Base-by-base conservation (phyloP, 805 yeast species). In the Starmera dryadoides region DNA sequence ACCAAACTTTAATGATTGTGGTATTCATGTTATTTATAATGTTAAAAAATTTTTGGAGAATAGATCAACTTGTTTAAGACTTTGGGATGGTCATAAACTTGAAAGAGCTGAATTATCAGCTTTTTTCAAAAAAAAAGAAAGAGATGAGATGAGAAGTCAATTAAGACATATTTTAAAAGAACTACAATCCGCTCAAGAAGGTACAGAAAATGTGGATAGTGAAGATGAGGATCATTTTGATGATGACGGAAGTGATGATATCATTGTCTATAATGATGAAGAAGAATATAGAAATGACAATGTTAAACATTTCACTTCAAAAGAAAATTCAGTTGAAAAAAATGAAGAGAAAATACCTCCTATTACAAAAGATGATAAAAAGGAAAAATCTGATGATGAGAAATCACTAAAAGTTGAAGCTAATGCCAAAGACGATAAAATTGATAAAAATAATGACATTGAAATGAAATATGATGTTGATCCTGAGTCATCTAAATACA, bases 1-100 rank as follows among this genome's bases (percentile, higher is more conserved):
- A 54, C 78, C 79, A 23, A 93, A 93, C 56, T 79, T 81, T 62
- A 86, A 88, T 55, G 98, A 93, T 57, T 93, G 98, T 64, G 98
- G 98, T 2, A 77, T 93, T 17, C 96, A 86, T 61, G 85, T 91
- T 2, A 81, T 93, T 14, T 81, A 81, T 48, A 88, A 84, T 49
- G 70, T 81, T 11, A 64, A 68, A 41, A 75, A 71, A 45, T 79
- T 86, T 59, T 64, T 81, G 34, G 62, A 63, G 19, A 59, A 73
- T 30, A 75, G 78, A 0, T 48, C 48, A 0, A 64, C 56, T 19
- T 79, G 86, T 37, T 62, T 73, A 34, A 54, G 55, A 32, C 46
- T 73, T 10, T 78, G 85, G 85, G 55, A 61, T 41, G 48, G 39
- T 15, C 41, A 55, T 4, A 49, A 42, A 15, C 36, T 41, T 6